phyloP scores from a whole-genome alignment of 805 yeast genomes.

The Kazachstania psychrophila region DNA sequence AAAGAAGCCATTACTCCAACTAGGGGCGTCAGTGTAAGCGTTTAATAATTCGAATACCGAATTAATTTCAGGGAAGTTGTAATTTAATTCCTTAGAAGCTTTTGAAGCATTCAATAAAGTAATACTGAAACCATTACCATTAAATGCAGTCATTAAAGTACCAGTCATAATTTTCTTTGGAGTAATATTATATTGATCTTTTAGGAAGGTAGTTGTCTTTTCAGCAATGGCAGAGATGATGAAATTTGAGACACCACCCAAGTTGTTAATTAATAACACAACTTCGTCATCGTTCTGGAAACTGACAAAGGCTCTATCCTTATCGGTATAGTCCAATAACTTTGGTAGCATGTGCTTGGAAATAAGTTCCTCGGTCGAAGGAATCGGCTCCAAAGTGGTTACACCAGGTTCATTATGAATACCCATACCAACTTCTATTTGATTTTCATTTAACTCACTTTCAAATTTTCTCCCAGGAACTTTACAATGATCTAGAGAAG shows the following conservation, averaged over 20 bases:
- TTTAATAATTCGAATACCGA: conserved; percentile 51
- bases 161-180: conserved; percentile 70
- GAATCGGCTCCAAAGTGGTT: conserved; percentile 45
- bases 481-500: conserved; percentile 79
- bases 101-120: conserved; percentile 65
- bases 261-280: conserved; percentile 65
- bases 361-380: conserved; percentile 54
- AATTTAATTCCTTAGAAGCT: conserved; percentile 33
- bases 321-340: conserved; percentile 52
- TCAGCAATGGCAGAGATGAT: conserved; percentile 68
- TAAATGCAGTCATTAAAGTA: conserved; percentile 78
- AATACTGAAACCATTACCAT: conserved; percentile 85
- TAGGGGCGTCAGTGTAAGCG: conserved; percentile 68
- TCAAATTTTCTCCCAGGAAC: conserved; percentile 74
- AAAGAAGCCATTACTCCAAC: conserved; percentile 46
- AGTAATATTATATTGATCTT: conserved; percentile 40
- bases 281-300: conserved; percentile 58
- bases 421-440: conserved; percentile 90
- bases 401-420: conserved; percentile 94
- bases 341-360: conserved; percentile 49
- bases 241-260: conserved; percentile 82
- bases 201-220: conserved; percentile 44
- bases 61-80: conserved; percentile 25
- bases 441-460: conserved; percentile 43
- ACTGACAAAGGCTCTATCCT: conserved; percentile 73